Percentiles rank a stretch among this genome's conserved stretches.
phyloP scores from a whole-genome alignment of 2,329 filamentous ascomycete genomes.

The Cytospora leucostoma region DNA sequence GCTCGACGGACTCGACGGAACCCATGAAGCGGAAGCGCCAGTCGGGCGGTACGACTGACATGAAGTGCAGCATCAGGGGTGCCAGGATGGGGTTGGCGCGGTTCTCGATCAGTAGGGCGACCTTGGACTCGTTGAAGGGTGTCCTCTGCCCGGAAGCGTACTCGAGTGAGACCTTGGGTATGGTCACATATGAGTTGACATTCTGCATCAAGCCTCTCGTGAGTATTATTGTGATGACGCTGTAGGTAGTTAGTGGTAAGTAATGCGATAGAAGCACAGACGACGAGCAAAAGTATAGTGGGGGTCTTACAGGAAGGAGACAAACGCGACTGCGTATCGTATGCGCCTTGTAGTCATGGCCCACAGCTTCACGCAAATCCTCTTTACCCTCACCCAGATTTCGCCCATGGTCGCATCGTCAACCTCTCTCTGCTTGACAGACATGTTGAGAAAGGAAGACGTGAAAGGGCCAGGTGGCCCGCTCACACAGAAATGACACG shows the following conservation, averaged over 20 bases:
- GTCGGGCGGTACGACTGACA: conserved; percentile 56
- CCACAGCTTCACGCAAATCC: conserved; percentile 22
- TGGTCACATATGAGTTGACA: conserved; percentile 44
- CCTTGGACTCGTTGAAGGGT: conserved; percentile 51
- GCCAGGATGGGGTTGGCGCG: conserved; percentile 51
- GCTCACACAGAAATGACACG: neutral
- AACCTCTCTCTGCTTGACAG: conserved; percentile 9
- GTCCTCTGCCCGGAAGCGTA: conserved; percentile 36
- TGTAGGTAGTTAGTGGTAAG: conserved; percentile 9
- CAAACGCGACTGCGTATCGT: conserved; percentile 14
- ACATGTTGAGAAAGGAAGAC: conserved; percentile 11
- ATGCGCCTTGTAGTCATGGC: conserved; percentile 25
- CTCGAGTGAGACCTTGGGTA: conserved; percentile 45
- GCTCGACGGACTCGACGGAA: conserved; percentile 45
- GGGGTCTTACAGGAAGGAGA: conserved; percentile 24
- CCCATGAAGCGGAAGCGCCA: conserved; percentile 62
- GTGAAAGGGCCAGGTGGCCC: conserved; percentile 3
- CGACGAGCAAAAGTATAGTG: neutral
- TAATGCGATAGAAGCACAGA: neutral
- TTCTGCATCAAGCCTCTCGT: conserved; percentile 31
- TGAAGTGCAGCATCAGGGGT: conserved; percentile 58
- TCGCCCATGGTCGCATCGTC: conserved; percentile 25
- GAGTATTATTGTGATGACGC: conserved; percentile 18
- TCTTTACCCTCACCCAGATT: conserved; percentile 24
- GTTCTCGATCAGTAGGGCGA: conserved; percentile 58